These are phyloP conservation scores for Phellopilus nigrolimitatus DNA, from an alignment of 1,284 basidiomycete species.

Conservation along the genomic window DNA sequence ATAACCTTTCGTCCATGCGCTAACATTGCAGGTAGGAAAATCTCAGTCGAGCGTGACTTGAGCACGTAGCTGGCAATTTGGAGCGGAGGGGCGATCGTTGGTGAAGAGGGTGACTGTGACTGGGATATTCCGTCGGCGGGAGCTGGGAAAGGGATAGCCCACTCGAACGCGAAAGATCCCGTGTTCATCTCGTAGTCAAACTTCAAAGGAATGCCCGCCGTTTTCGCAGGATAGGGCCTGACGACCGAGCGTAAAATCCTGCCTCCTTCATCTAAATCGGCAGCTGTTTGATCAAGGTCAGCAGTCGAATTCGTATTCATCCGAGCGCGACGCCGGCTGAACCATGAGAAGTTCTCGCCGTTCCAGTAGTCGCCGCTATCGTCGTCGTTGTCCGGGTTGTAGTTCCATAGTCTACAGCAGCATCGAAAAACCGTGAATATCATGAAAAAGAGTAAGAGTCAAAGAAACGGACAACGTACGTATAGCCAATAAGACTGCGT, in stretches of 20 bases:
- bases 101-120: constrained; percentile 12
- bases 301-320: constrained; percentile 18
- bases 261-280: constrained; percentile 73
- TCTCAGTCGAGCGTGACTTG: constrained; percentile 63
- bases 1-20: constrained; percentile 52
- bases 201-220: constrained; percentile 61
- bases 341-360: constrained; percentile 94
- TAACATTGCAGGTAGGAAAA: constrained; percentile 68
- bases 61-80: constrained; percentile 26
- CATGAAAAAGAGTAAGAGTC: constrained; percentile 2
- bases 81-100: constrained; percentile 8
- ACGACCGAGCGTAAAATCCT: constrained; percentile 77
- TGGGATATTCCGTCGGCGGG: background rate
- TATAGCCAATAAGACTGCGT: constrained; percentile 68
- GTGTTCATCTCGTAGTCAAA: constrained; percentile 72
- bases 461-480: constrained; percentile 46
- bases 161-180: constrained; percentile 58
- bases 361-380: constrained; percentile 88
- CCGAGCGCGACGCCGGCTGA: constrained; percentile 56
- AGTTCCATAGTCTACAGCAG: constrained; percentile 88
- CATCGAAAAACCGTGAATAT: constrained; percentile 1
- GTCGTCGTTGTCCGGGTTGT: constrained; percentile 87
- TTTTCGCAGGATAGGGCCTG: constrained; percentile 75
- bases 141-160: constrained; percentile 39
- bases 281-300: constrained; percentile 49